Percentiles rank a stretch among this genome's conserved stretches.
phyloP scores from a whole-genome alignment of 2,329 filamentous ascomycete genomes.

The Neonectria neomacrospora region DNA sequence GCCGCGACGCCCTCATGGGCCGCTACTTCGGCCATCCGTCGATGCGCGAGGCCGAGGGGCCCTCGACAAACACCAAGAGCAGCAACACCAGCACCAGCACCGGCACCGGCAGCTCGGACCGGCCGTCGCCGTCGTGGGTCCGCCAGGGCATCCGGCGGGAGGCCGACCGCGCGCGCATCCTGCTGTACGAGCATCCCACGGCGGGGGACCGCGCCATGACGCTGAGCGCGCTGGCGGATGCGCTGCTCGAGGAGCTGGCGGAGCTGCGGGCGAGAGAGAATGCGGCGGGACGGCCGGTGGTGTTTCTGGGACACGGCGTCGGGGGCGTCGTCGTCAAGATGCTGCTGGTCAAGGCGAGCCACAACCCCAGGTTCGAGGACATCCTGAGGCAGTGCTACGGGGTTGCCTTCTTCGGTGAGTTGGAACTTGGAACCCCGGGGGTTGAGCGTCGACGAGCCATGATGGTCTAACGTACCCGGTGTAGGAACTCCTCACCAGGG shows the following conservation, averaged over 20 bases:
- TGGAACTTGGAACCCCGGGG: slow-evolving; percentile 9
- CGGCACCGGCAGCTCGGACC: slow-evolving; percentile 27
- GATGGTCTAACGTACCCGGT: slow-evolving; percentile 17
- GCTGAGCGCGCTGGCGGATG: slow-evolving; percentile 57
- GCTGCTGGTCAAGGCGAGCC: slow-evolving; percentile 61
- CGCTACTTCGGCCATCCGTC: slow-evolving; percentile 58
- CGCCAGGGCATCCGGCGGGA: slow-evolving; percentile 62
- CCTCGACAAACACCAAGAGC: slow-evolving; percentile 8
- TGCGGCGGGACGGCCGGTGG: slow-evolving; percentile 59
- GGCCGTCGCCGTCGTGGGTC: slow-evolving; percentile 59
- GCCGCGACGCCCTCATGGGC: slow-evolving; percentile 59
- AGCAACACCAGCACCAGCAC: neutral
- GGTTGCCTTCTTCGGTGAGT: slow-evolving; percentile 68
- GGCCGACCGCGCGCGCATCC: slow-evolving; percentile 59
- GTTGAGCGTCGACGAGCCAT: too few relatives aligned
- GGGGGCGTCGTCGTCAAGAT: slow-evolving; percentile 70
- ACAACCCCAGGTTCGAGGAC: slow-evolving; percentile 51
- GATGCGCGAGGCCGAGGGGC: slow-evolving; percentile 52
- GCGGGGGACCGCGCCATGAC: slow-evolving; percentile 51
- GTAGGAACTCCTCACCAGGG: slow-evolving; percentile 70
- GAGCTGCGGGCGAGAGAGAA: slow-evolving; percentile 49
- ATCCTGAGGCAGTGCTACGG: slow-evolving; percentile 69
- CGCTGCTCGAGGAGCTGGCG: slow-evolving; percentile 57
- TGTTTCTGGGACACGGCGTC: slow-evolving; percentile 71
- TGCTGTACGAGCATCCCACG: slow-evolving; percentile 63